Conservation (phyloP, 2,329 filamentous ascomycete genomes). For the Bipolaris victoriae region DNA sequence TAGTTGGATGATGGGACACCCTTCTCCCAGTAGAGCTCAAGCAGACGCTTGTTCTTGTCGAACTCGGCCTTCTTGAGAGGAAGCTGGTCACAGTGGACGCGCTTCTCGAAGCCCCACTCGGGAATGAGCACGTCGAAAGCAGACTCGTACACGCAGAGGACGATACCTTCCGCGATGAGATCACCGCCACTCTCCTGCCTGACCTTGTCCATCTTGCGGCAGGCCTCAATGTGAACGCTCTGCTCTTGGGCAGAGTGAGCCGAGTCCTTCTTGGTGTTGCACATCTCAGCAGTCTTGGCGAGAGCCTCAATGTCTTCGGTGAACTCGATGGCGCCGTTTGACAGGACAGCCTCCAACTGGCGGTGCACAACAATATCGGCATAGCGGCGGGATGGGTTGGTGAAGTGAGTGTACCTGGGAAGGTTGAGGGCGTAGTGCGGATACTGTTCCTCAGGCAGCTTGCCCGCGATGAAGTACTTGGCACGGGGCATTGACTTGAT, state of each 20-base stretch:
- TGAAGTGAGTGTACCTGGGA: conserved; percentile 96
- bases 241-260: conserved; percentile 97
- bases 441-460: conserved; percentile 76
- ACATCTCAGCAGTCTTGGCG: conserved; percentile 90
- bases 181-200: conserved; percentile 86
- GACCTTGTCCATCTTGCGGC: conserved; percentile 92
- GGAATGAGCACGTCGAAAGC: conserved; percentile 98
- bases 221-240: conserved; percentile 97
- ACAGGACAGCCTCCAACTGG: conserved; percentile 86
- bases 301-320: conserved; percentile 86
- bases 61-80: conserved; percentile 99
- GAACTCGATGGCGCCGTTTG: conserved; percentile 81
- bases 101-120: conserved; percentile 98
- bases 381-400: conserved; percentile 91
- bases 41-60: conserved; percentile 89
- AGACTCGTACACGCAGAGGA: conserved; percentile 96
- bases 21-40: conserved; percentile 99
- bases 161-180: conserved; percentile 92
- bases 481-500: conserved; percentile 95
- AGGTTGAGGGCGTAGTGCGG: conserved; percentile 92
- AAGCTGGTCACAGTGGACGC: conserved; percentile 97
- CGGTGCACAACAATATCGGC: conserved; percentile 95
- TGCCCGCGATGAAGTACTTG: conserved; percentile 90
- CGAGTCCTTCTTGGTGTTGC: conserved; percentile 99
- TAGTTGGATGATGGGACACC: conserved; percentile 95